These are phyloP conservation scores for Acrocalymma vagum DNA, from an alignment of 2,329 filamentous ascomycete genomes.

Conservation along the genomic window DNA sequence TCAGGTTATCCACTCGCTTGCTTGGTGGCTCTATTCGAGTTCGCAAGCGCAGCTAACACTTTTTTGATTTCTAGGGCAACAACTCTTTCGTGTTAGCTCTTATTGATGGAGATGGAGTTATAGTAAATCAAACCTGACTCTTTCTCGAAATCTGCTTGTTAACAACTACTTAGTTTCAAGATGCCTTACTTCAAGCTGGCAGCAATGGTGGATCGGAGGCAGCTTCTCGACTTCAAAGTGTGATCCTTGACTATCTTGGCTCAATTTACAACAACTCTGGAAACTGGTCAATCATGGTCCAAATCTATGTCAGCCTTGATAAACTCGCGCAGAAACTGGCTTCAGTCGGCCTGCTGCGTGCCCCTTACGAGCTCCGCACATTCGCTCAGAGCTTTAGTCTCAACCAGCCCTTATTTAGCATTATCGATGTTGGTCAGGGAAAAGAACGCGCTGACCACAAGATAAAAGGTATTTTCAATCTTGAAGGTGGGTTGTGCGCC, in stretches of 20 bases:
- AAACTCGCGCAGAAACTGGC: slow-evolving; percentile 54
- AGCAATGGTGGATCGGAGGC: slow-evolving; percentile 56
- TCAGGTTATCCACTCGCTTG: no score
- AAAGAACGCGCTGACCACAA: slow-evolving; percentile 59
- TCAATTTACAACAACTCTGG: slow-evolving; percentile 50
- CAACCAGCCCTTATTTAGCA: slow-evolving; percentile 56
- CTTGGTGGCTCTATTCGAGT: no score
- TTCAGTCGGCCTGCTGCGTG: slow-evolving; percentile 50
- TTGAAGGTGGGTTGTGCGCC: background rate
- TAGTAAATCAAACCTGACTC: slow-evolving; percentile 40
- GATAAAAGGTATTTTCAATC: slow-evolving; percentile 46
- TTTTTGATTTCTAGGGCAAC: no score
- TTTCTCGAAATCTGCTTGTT: background rate
- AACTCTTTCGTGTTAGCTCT: slow-evolving; percentile 54
- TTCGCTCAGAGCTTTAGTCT: slow-evolving; percentile 56
- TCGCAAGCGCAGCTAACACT: no score
- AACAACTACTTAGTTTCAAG: slow-evolving; percentile 49
- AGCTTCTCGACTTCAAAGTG: slow-evolving; percentile 52
- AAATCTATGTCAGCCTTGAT: slow-evolving; percentile 57
- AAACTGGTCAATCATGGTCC: slow-evolving; percentile 56
- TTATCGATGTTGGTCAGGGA: slow-evolving; percentile 57
- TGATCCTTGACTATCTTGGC: slow-evolving; percentile 53
- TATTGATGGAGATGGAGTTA: slow-evolving; percentile 60
- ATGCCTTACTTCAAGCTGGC: slow-evolving; percentile 51
- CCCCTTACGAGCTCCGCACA: slow-evolving; percentile 47